phyloP scores from a whole-genome alignment of 805 yeast genomes.

The Pichia nakasei region DNA sequence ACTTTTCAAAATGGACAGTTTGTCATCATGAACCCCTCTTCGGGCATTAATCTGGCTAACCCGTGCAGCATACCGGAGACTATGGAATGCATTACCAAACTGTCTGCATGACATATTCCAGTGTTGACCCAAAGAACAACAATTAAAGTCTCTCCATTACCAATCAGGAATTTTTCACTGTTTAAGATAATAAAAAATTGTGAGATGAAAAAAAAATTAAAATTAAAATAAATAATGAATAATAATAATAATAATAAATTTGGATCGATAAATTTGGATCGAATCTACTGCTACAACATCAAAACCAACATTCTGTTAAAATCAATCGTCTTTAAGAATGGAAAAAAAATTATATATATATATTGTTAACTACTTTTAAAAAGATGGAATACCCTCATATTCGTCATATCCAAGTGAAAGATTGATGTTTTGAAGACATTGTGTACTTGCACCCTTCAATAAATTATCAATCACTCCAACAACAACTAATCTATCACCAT shows the following conservation, averaged over 20 bases:
- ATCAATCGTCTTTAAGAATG: too few relatives aligned
- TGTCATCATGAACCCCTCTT: background rate
- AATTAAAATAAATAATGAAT: too few relatives aligned
- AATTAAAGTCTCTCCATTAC: too few relatives aligned
- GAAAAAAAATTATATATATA: too few relatives aligned
- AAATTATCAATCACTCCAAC: conserved; percentile 94
- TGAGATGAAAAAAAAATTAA: too few relatives aligned
- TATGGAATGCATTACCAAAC: background rate
- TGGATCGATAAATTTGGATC: too few relatives aligned
- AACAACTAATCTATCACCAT: conserved; percentile 82
- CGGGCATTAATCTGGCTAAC: background rate
- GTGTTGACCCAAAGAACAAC: too few relatives aligned
- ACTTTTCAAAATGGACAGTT: background rate
- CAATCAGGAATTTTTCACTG: too few relatives aligned
- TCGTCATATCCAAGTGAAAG: conserved; percentile 85
- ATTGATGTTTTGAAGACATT: conserved; percentile 93
- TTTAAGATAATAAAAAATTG: too few relatives aligned
- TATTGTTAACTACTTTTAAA: background rate
- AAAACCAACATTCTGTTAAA: too few relatives aligned
- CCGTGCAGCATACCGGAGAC: background rate
- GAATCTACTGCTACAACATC: too few relatives aligned
- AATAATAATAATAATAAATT: too few relatives aligned
- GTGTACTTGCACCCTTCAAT: conserved; percentile 98
- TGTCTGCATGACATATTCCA: background rate
- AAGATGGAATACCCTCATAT: conserved; percentile 81